Evolutionary conservation across 345 rosid genomes (phyloP).

Genomic region (Melaleuca quinquenervia): DNA sequence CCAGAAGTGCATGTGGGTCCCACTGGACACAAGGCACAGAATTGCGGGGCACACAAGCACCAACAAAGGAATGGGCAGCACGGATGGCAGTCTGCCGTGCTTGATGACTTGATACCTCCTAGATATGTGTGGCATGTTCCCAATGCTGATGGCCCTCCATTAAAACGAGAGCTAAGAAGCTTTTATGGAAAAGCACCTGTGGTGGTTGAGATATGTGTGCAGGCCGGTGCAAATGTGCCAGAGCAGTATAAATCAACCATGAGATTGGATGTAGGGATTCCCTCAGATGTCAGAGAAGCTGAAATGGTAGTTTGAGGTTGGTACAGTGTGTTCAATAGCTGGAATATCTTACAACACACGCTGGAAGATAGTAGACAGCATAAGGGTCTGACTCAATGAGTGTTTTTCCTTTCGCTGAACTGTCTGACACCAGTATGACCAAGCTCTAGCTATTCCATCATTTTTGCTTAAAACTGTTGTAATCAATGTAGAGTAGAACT

Average conservation of each 20-base stretch:
- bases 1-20: slow-evolving; percentile 92
- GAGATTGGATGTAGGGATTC: slow-evolving; percentile 94
- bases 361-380: neutral
- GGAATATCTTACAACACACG: neutral
- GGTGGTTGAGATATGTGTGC: slow-evolving; percentile 75
- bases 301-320: slow-evolving; percentile 81
- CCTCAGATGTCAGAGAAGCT: slow-evolving; percentile 57
- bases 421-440: neutral
- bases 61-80: slow-evolving; percentile 95
- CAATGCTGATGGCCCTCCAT: slow-evolving; percentile 51
- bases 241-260: slow-evolving; percentile 78
- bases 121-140: slow-evolving; percentile 95
- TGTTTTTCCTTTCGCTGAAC: neutral
- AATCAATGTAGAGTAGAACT: neutral
- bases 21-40: slow-evolving; percentile 86
- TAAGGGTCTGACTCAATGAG: neutral
- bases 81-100: slow-evolving; percentile 89
- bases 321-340: neutral
- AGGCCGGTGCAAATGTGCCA: slow-evolving; percentile 72
- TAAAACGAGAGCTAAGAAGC: slow-evolving; percentile 56
- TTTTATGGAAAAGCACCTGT: slow-evolving; percentile 94
- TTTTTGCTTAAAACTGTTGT: neutral
- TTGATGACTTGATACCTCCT: slow-evolving; percentile 84
- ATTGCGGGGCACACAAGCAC: slow-evolving; percentile 92
- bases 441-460: neutral